Conservation (phyloP, 768 basidiomycete species). For the Serendipita sp. region DNA sequence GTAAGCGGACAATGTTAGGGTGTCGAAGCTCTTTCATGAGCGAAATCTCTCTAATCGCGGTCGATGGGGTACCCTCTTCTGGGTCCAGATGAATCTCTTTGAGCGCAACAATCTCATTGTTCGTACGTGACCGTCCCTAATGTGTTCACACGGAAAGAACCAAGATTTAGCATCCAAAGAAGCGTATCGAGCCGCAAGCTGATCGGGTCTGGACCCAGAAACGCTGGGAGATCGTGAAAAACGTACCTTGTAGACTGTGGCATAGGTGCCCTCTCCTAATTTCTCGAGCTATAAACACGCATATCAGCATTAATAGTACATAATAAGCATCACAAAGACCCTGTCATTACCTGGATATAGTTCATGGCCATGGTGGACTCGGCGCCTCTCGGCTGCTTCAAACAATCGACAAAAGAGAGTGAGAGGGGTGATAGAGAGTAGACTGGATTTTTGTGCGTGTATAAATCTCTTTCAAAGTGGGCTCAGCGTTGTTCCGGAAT, state of each 20-base stretch:
- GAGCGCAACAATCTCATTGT: constrained; percentile 95
- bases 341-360: constrained; percentile 38
- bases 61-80: constrained; percentile 96
- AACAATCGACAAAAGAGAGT: neutral
- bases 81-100: constrained; percentile 99
- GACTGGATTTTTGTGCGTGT: too few species aligned
- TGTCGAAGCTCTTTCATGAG: constrained; percentile 99
- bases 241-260: constrained; percentile 86
- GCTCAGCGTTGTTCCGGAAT: too few species aligned
- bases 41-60: constrained; percentile 96
- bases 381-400: neutral
- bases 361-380: constrained; percentile 25
- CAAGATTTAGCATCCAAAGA: neutral
- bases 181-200: neutral
- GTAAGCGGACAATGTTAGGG: constrained; percentile 91
- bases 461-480: too few species aligned
- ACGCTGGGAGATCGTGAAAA: constrained; percentile 6
- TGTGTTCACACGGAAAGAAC: neutral
- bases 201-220: neutral
- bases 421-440: neutral
- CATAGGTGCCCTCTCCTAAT: constrained; percentile 68
- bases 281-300: constrained; percentile 58
- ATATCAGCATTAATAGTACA: neutral
- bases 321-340: neutral
- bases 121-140: constrained; percentile 86